Percentiles rank a stretch among this genome's conserved stretches.
Conservation (phyloP, 2,329 filamentous ascomycete species). For the Fusarium napiforme region DNA sequence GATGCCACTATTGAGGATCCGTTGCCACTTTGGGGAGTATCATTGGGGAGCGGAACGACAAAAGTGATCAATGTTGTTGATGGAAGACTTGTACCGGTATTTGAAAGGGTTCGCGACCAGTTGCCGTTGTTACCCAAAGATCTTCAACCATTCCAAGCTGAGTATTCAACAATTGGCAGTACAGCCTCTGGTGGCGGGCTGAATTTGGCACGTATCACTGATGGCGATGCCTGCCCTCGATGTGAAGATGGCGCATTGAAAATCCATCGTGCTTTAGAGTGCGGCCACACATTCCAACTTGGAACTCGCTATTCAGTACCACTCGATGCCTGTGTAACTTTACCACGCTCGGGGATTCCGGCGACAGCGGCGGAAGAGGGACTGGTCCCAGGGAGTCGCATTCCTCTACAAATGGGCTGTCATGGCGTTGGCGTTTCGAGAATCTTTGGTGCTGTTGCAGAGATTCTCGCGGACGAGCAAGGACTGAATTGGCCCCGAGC, state of each 20-base stretch:
- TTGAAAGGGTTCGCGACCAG: slow-evolving; percentile 37
- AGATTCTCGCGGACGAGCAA: slow-evolving; percentile 74
- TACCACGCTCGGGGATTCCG: slow-evolving; percentile 41
- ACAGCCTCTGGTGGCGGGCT: slow-evolving; percentile 55
- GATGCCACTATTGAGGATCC: slow-evolving; percentile 76
- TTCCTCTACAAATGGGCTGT: slow-evolving; percentile 90
- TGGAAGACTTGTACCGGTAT: slow-evolving; percentile 43
- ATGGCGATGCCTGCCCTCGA: slow-evolving; percentile 78
- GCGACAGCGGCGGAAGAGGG: slow-evolving; percentile 14
- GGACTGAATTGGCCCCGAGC: slow-evolving; percentile 89
- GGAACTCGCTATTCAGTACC: slow-evolving; percentile 88
- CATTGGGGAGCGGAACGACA: slow-evolving; percentile 39
- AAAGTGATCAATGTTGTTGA: slow-evolving; percentile 52
- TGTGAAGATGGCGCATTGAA: slow-evolving; percentile 73
- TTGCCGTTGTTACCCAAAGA: slow-evolving; percentile 43
- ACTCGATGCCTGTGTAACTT: slow-evolving; percentile 70
- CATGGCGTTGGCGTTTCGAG: slow-evolving; percentile 95
- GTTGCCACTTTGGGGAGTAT: slow-evolving; percentile 61
- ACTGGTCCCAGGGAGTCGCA: slow-evolving; percentile 43
- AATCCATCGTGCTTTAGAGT: slow-evolving; percentile 81
- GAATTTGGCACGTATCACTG: slow-evolving; percentile 71
- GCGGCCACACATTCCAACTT: slow-evolving; percentile 95
- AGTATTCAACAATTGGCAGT: slow-evolving; percentile 43
- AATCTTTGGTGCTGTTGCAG: slow-evolving; percentile 86
- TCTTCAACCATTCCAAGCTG: slow-evolving; percentile 21